Percentiles rank a stretch among this genome's conserved stretches.
These are phyloP conservation scores for Gynandropsis gynandra DNA, from an alignment of 345 rosid genomes.

Conservation along the genomic window DNA sequence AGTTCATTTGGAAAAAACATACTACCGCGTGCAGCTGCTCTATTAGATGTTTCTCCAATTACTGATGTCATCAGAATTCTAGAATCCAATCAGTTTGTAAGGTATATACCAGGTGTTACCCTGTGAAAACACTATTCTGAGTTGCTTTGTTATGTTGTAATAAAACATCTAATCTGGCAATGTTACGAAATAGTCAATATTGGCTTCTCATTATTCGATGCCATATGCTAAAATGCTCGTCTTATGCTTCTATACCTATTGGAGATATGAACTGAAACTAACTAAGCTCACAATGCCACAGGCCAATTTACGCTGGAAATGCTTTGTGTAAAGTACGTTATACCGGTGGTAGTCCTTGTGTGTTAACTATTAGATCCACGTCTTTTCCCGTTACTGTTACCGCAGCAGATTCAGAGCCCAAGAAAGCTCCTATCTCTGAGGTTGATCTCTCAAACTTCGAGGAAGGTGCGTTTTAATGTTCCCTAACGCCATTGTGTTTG, in stretches of 20 bases:
- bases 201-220: too few relatives aligned
- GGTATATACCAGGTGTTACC: constrained; percentile 32
- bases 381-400: constrained; percentile 50
- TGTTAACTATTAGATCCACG: constrained; percentile 74
- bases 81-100: constrained; percentile 55
- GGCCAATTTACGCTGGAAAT: constrained; percentile 99
- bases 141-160: neutral
- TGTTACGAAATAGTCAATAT: neutral
- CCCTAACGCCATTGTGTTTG: constrained; percentile 9
- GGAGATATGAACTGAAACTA: constrained; percentile 2
- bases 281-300: constrained; percentile 21
- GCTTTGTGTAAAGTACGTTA: constrained; percentile 81
- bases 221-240: too few relatives aligned
- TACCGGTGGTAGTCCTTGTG: constrained; percentile 68
- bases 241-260: neutral
- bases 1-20: constrained; percentile 88
- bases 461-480: constrained; percentile 52
- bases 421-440: constrained; percentile 66
- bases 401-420: constrained; percentile 35
- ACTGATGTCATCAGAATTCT: constrained; percentile 78
- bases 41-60: constrained; percentile 84
- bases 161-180: neutral
- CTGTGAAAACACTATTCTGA: neutral
- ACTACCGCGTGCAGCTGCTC: constrained; percentile 87
- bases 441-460: constrained; percentile 80